phyloP scores from a whole-genome alignment of 2,329 filamentous ascomycete species.

The Monilinia laxa region DNA sequence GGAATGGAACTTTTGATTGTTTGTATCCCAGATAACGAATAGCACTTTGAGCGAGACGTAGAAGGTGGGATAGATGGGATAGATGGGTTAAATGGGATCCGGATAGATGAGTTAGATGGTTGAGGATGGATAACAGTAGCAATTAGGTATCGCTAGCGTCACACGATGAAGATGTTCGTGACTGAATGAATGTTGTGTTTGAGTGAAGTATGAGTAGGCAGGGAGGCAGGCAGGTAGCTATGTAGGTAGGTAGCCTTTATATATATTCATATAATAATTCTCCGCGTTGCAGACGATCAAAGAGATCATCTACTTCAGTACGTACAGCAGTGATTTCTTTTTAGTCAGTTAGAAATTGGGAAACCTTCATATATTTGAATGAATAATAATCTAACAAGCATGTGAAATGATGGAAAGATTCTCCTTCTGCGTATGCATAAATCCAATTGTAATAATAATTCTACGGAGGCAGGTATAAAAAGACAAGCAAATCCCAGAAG shows the following conservation, averaged over 20 bases:
- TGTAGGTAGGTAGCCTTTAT: too few relatives aligned
- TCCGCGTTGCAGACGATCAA: slow-evolving; percentile 13
- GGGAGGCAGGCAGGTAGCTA: too few relatives aligned
- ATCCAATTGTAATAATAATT: background rate
- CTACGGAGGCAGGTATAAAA: background rate
- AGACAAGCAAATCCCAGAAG: slow-evolving; percentile 5
- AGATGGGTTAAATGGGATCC: background rate
- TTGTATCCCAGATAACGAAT: background rate
- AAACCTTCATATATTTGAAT: slow-evolving; percentile 3
- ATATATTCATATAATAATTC: background rate
- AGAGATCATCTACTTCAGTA: too few relatives aligned
- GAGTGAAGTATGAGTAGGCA: background rate
- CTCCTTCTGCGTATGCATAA: background rate
- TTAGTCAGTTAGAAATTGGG: background rate
- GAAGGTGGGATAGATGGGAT: too few relatives aligned
- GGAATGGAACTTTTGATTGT: background rate
- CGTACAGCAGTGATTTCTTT: background rate
- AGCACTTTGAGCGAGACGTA: background rate
- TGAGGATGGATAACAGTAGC: background rate
- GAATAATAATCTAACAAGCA: background rate
- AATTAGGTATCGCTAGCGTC: background rate
- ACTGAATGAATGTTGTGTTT: slow-evolving; percentile 12
- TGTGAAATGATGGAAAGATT: background rate
- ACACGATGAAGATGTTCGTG: slow-evolving; percentile 1
- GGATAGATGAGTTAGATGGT: background rate